These are phyloP conservation scores for Kwoniella sp. DNA, from an alignment of 768 basidiomycete genomes.

Conservation along the genomic window DNA sequence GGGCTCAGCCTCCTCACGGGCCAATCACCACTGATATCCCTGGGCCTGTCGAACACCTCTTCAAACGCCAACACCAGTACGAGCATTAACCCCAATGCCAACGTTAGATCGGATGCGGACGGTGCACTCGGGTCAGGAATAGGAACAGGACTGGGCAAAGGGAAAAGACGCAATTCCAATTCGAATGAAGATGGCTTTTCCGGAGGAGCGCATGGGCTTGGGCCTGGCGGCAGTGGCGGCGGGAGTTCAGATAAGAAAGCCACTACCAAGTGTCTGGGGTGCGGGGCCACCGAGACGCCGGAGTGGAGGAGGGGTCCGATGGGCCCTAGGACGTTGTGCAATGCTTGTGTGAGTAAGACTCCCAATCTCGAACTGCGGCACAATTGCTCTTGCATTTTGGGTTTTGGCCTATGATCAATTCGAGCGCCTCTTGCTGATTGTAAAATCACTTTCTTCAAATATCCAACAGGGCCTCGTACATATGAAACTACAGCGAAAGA, in stretches of 20 bases:
- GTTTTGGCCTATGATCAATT: no score
- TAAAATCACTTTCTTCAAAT: background rate
- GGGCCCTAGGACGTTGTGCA: constrained; percentile 57
- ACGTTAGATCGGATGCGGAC: background rate
- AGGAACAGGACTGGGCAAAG: no score
- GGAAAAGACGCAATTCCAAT: constrained; percentile 18
- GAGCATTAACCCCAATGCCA: background rate
- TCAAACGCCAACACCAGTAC: background rate
- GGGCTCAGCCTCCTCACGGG: background rate
- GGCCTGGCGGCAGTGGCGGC: background rate
- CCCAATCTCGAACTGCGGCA: background rate
- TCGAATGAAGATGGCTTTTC: background rate
- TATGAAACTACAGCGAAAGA: constrained; percentile 46
- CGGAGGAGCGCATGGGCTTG: background rate
- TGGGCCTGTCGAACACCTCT: background rate
- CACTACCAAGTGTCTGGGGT: constrained; percentile 47
- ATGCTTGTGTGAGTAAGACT: constrained; percentile 53
- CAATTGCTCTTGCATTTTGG: no score
- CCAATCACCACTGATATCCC: background rate
- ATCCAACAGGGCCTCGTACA: constrained; percentile 46
- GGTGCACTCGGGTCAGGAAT: no score
- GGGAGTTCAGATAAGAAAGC: constrained; percentile 19
- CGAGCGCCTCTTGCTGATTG: background rate
- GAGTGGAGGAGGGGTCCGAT: constrained; percentile 57
- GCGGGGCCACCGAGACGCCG: constrained; percentile 56